Base-by-base conservation (phyloP, 2,329 filamentous ascomycete genomes). In the Scedosporium apiospermum region DNA sequence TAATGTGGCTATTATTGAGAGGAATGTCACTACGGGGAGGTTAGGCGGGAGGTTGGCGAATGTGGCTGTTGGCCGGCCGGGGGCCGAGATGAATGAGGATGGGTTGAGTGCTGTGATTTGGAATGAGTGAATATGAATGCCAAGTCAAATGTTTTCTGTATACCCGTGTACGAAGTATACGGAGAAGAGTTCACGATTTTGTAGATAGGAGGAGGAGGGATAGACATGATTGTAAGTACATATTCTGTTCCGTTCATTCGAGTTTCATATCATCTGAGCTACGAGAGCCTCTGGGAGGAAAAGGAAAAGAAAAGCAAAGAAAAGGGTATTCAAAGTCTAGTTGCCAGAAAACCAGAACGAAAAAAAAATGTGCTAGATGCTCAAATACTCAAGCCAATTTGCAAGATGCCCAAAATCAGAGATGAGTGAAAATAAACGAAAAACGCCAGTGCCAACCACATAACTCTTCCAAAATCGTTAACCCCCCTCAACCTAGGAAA, bases 1-100 rank as follows among this genome's bases (percentile, higher is more conserved):
- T 14, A 83, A 79, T 23, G 82, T 90, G 0, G 82, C 79, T 2
- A 78, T 90, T 41, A 75, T 87, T 27, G 70, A 73, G 64, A 74
- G 88, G 10, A 79, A 89, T 70, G 70, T 76, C 0, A 69, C 71
- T 14, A 84, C 80, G 0, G 88, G 88, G 0, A 72, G 77, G 66
- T 73, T 89, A 26, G 83, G 83, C 0, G 74, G 75, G 4, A 69
- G 80, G 26, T 65, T 81, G 1, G 76, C 75, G 0, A 76, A 68
- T 41, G 57, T 80, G 42, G 69, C 70, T 58, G 73, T 82, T 21
- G 77, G 75, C 1, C 70, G 68, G 38, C 71, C 71, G 5, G 79
- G 79, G 0, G 71, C 68, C 1, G 69, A 73, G 7, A 74, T 76
- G 30, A 71, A 78, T 62, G 78, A 80, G 67, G 76, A 81, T 62